Evolutionary conservation across 495 filamentous ascomycete species (phyloP), one percentile per base, ranked within the genome.

Genomic region (Aspergillus sparsus): DNA sequence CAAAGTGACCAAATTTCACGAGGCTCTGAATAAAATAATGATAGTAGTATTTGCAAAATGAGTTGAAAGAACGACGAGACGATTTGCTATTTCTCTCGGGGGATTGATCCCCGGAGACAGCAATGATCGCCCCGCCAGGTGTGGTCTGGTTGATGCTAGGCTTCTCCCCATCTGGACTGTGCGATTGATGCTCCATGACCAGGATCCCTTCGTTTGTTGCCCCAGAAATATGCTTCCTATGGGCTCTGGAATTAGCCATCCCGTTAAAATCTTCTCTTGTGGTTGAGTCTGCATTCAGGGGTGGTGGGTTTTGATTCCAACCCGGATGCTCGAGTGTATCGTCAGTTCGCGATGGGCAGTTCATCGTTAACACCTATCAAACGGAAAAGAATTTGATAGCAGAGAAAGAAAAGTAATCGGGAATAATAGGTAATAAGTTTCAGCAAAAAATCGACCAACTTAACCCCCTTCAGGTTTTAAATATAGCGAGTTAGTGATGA

Each of bases 1-100:
- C 76, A 68, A 97, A 97, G 60, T 85, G 85, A 57, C 72, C 73
- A 66, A 89, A 94, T 35, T 85, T 93, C 56, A 77, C 46, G 39
- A 92, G 45, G 12, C 50, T 74, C 27, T 66, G 74, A 5, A 61
- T 59, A 15, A 70, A 62, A 50, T 60, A 55, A 12, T 58, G 47
- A 55, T 62, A 50, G 35, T 62, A 67, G 34, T 60, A 63, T 5
- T 44, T 27, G 16, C 71, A 55, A 47, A 54, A 60, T n/a, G 46
- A 34, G 62, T 65, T 65, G 44, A 74, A 71, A 55, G 68, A 63
- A 68, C 69, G 75, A 68, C 73, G 73, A 75, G 69, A 68, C 68
- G 67, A 68, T 64, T 68, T 58, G 64, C 75, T 71, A 67, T 65
- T 66, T 66, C 61, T 70, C 71, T 72, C 61, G 66, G 73, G 74